These are phyloP conservation scores for Coleophoma eucalyptorum DNA, from an alignment of 2,329 filamentous ascomycete species.

Conservation along the genomic window DNA sequence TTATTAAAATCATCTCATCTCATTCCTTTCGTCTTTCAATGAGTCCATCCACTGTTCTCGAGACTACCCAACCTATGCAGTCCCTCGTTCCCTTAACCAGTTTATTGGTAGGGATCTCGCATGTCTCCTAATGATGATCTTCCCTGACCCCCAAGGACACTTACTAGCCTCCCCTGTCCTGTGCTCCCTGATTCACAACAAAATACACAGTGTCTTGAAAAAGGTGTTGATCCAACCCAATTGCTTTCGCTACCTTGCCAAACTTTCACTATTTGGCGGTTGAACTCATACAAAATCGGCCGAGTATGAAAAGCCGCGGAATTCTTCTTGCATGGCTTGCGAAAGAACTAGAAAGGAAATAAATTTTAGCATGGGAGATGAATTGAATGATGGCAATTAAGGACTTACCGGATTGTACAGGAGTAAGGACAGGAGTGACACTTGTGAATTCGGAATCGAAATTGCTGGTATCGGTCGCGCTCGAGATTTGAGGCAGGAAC, in stretches of 20 bases:
- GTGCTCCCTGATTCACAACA: background rate
- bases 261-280: no score
- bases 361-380: slow-evolving; percentile 8
- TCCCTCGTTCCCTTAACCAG: no score
- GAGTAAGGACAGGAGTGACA: slow-evolving; percentile 93
- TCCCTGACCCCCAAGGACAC: no score
- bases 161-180: no score
- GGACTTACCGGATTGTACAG: slow-evolving; percentile 88
- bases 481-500: slow-evolving; percentile 87
- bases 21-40: no score
- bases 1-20: no score
- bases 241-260: background rate
- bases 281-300: slow-evolving; percentile 27
- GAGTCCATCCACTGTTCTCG: no score
- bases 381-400: background rate
- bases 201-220: background rate
- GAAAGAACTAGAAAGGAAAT: slow-evolving; percentile 66
- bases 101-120: no score
- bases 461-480: slow-evolving; percentile 96
- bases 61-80: no score
- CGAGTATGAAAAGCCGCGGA: slow-evolving; percentile 92
- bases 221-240: background rate
- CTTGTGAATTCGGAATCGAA: slow-evolving; percentile 99
- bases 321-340: slow-evolving; percentile 99
- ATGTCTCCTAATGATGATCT: no score